Base-by-base conservation (phyloP, 805 yeast species). In the Nakazawaea ishiwadae region DNA sequence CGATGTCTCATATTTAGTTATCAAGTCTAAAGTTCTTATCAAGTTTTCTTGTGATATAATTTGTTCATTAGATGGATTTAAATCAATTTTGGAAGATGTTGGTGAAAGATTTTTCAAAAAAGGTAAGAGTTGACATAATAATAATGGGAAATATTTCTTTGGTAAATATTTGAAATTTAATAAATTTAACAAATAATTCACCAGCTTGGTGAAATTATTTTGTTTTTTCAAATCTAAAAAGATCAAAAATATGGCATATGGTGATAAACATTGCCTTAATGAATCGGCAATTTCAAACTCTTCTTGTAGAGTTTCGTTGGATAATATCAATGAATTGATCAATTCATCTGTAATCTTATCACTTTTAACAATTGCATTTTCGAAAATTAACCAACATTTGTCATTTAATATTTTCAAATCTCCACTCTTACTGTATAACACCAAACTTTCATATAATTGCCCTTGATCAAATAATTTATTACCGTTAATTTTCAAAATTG, bases 181-280 rank as follows among this genome's bases (percentile, higher is more conserved):
- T 11, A 79, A 55, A 30, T 62, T 58, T 11, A 64, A 48, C n/a
- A 69, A 40, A 38, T 59, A 60, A 3, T 46, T 39, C 32, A 68
- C 50, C 5, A 68, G 55, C 4, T 47, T 32, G 31, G 51, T 49
- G 18, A 51, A 51, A 1, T 62, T 54, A 5, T 61, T 58, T 6
- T 51, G 43, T 5, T 44, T 37, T 40, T 56, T 49, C 7, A 63
- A 55, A 14, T 60, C 59, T 54, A 71, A 71, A 50, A 74, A 78
- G 45, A 71, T 71, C 44, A 67, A 66, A 18, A 84, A 62, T 0
- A 81, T 75, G 2, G 82, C 88, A 54, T 83, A 79, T 35, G 93
- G 93, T 4, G 91, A 63, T 38, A 84, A 56, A 19, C 84, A 73
- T 56, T 84, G 90, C 48, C 79, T 73, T 51, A 84, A 68, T 1